A percentile compares a stretch with the other conserved stretches of the same genome.
Conservation (phyloP, 176 grass and related monocot genomes). For the Otatea glauca region DNA sequence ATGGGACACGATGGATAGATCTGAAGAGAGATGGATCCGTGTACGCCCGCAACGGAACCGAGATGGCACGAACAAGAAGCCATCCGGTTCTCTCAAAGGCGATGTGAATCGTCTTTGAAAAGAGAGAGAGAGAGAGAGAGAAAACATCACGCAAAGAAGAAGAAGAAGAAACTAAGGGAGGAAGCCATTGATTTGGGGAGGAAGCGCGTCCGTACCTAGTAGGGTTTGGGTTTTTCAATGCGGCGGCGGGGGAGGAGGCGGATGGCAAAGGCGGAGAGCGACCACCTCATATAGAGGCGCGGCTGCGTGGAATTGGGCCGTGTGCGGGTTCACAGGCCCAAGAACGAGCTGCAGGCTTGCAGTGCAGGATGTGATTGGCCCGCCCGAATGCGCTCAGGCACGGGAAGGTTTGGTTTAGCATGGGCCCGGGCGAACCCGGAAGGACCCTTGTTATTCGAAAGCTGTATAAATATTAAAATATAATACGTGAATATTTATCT, state of each 20-base stretch:
- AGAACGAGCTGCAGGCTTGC: neutral
- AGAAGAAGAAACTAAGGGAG: neutral
- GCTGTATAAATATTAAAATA: too few relatives aligned
- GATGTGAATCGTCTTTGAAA: neutral
- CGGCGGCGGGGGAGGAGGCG: neutral
- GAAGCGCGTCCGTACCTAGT: neutral
- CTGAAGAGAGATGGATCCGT: neutral
- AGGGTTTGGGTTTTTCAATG: neutral
- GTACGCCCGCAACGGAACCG: conserved; percentile 65
- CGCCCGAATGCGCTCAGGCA: neutral
- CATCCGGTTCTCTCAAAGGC: conserved; percentile 59
- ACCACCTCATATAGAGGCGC: neutral
- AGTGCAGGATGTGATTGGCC: too few relatives aligned
- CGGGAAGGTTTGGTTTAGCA: too few relatives aligned
- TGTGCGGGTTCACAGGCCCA: neutral
- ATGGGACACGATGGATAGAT: conserved; percentile 8
- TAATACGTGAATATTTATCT: too few relatives aligned
- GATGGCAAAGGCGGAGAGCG: neutral
- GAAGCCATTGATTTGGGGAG: neutral
- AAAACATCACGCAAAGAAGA: neutral
- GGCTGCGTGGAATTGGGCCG: neutral
- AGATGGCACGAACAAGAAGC: conserved; percentile 18
- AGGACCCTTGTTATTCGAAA: too few relatives aligned
- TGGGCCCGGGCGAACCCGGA: too few relatives aligned
- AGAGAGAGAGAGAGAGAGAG: too few relatives aligned